Evolutionary conservation across 805 yeast species (phyloP).

Genomic region (Candida insectalens): DNA sequence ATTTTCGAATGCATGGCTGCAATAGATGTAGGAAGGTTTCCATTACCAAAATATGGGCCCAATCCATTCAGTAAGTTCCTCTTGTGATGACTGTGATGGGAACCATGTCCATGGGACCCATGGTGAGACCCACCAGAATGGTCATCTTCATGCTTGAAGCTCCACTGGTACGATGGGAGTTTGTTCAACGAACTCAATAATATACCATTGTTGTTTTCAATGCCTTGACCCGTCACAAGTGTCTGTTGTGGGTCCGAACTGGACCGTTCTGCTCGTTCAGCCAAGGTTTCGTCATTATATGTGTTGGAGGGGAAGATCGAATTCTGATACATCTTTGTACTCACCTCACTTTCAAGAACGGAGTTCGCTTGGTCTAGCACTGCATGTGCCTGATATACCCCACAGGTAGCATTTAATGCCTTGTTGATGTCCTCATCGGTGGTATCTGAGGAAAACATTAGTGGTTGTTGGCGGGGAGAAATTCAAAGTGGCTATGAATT

Average conservation of each 20-base stretch:
- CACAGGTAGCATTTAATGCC: slow-evolving; percentile 12
- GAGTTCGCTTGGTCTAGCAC: slow-evolving; percentile 10
- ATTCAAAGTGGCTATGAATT: no score
- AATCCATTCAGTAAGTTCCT: slow-evolving; percentile 18
- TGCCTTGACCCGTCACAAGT: slow-evolving; percentile 25
- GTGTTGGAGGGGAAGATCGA: slow-evolving; percentile 15
- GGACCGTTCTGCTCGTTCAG: slow-evolving; percentile 9
- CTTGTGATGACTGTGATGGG: slow-evolving; percentile 9
- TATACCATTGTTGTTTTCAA: slow-evolving; percentile 23
- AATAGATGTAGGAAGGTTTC: slow-evolving; percentile 16
- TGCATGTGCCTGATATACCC: slow-evolving; percentile 15
- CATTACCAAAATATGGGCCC: slow-evolving; percentile 15
- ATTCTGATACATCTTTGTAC: slow-evolving; percentile 13
- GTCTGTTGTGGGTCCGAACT: slow-evolving; percentile 9
- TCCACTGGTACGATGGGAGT: slow-evolving; percentile 26
- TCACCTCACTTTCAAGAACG: slow-evolving; percentile 11
- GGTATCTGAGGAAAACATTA: slow-evolving; percentile 12
- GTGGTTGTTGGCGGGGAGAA: no score
- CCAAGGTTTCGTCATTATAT: slow-evolving; percentile 8
- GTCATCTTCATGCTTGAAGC: slow-evolving; percentile 22
- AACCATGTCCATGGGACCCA: slow-evolving; percentile 5
- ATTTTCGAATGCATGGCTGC: slow-evolving; percentile 19
- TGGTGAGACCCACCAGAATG: slow-evolving; percentile 4
- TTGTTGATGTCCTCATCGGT: slow-evolving; percentile 8
- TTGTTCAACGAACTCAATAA: slow-evolving; percentile 22